Percentiles rank a stretch among this genome's conserved stretches.
Conservation (phyloP, 306 rosid species). For the Vigna nakashimae region DNA sequence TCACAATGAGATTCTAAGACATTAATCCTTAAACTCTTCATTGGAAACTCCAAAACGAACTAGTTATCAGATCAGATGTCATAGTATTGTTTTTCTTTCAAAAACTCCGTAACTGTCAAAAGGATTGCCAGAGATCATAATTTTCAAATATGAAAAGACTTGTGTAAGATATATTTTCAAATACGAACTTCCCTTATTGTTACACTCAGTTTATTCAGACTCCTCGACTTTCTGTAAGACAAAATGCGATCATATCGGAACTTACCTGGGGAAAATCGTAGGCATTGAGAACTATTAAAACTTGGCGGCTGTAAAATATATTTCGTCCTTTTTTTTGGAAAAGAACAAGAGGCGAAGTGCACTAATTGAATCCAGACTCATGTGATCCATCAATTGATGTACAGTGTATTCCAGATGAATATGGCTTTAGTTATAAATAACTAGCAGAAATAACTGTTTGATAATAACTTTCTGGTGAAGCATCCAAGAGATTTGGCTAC, state of each 20-base stretch:
- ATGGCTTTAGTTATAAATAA: slow-evolving; percentile 38
- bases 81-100: too few species aligned
- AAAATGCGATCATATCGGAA: neutral
- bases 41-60: too few species aligned
- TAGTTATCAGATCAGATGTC: too few species aligned
- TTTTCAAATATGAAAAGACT: too few species aligned
- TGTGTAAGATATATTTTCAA: too few species aligned
- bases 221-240: neutral
- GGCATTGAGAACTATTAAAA: neutral
- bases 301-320: neutral
- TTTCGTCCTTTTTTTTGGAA: neutral
- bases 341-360: neutral
- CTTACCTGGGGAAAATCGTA: neutral
- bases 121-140: too few species aligned
- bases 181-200: too few species aligned
- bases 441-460: slow-evolving; percentile 37
- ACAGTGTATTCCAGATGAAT: slow-evolving; percentile 48
- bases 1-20: too few species aligned
- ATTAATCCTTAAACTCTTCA: too few species aligned
- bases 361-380: slow-evolving; percentile 39
- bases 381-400: slow-evolving; percentile 43
- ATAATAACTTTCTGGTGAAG: slow-evolving; percentile 37
- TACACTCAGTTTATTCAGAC: too few species aligned
- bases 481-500: slow-evolving; percentile 33
- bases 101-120: too few species aligned